Percentiles rank a stretch among this genome's conserved stretches.
Evolutionary conservation across 768 basidiomycete genomes (phyloP).

Genomic region (Pleurotus pulmonarius): DNA sequence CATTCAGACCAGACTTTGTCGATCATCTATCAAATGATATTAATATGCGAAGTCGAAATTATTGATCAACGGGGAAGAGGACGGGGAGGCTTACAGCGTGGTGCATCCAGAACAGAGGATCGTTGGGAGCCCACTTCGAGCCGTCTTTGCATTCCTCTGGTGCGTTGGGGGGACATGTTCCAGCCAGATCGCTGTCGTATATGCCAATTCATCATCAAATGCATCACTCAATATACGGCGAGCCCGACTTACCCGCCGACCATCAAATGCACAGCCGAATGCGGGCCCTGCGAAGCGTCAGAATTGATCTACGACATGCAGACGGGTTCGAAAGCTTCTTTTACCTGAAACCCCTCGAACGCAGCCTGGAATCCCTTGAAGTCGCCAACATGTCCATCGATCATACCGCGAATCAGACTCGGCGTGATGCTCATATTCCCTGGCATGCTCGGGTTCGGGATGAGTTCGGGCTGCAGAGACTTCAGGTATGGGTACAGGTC

Average conservation of each 20-base stretch:
- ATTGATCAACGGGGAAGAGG: too few species aligned
- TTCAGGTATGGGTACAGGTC: constrained; percentile 25
- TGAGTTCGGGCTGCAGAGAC: constrained; percentile 9
- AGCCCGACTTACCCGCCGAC: constrained; percentile 22
- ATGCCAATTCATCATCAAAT: neutral
- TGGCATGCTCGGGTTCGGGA: constrained; percentile 14
- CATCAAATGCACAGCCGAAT: constrained; percentile 25
- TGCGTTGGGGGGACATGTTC: constrained; percentile 22
- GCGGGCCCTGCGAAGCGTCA: constrained; percentile 22
- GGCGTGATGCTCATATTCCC: constrained; percentile 24
- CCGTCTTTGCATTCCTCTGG: constrained; percentile 19
- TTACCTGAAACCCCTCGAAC: constrained; percentile 24
- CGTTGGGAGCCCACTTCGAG: constrained; percentile 28
- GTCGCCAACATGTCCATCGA: constrained; percentile 24
- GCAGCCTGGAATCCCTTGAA: constrained; percentile 25
- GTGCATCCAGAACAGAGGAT: constrained; percentile 31
- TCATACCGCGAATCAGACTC: constrained; percentile 17
- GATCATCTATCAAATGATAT: constrained; percentile 20
- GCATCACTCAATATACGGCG: neutral
- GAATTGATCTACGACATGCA: too few species aligned
- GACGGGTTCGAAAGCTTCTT: neutral
- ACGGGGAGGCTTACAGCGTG: constrained; percentile 21
- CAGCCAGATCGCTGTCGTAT: constrained; percentile 21
- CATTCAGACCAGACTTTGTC: constrained; percentile 34
- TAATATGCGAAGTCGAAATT: neutral